These are phyloP conservation scores for Neurospora cerealis DNA, from an alignment of 495 filamentous ascomycete genomes.

Conservation along the genomic window DNA sequence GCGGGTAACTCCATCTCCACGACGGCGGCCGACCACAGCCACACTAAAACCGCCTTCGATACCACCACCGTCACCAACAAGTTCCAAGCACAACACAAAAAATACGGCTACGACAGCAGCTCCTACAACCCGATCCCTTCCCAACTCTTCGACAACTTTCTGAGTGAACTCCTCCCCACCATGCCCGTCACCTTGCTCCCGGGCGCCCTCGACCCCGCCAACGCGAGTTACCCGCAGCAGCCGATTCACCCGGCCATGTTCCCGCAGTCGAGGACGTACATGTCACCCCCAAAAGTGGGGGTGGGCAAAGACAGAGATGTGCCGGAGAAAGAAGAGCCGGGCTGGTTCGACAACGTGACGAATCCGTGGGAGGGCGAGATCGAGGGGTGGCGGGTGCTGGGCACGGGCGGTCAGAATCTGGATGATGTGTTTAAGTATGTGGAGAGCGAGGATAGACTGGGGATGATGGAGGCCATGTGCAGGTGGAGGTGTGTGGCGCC, in stretches of 20 bases:
- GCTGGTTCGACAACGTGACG: conserved; percentile 83
- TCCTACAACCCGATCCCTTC: conserved; percentile 80
- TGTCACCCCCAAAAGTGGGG: conserved; percentile 29
- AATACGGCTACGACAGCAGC: conserved; percentile 89
- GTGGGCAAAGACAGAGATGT: neutral
- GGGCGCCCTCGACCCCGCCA: conserved; percentile 67
- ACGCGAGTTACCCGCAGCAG: conserved; percentile 70
- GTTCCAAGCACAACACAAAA: conserved; percentile 45
- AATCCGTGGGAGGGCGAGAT: conserved; percentile 90
- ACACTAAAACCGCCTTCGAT: too few relatives aligned
- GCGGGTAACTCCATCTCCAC: conserved; percentile 75
- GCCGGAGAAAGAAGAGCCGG: conserved; percentile 31
- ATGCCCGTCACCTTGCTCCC: conserved; percentile 75
- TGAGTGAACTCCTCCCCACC: conserved; percentile 67
- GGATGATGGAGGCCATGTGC: conserved; percentile 85
- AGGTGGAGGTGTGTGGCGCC: conserved; percentile 88
- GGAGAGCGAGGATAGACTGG: conserved; percentile 59
- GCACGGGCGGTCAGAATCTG: conserved; percentile 81
- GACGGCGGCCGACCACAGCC: conserved; percentile 27
- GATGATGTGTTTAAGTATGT: conserved; percentile 92
- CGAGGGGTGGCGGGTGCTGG: conserved; percentile 77
- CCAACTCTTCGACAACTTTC: conserved; percentile 71
- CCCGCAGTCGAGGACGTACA: conserved; percentile 59
- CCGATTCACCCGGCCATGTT: conserved; percentile 78
- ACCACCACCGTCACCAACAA: conserved; percentile 16